Evolutionary conservation across 495 filamentous ascomycete species (phyloP).

Genomic region (Sabuloglossum arenarium): DNA sequence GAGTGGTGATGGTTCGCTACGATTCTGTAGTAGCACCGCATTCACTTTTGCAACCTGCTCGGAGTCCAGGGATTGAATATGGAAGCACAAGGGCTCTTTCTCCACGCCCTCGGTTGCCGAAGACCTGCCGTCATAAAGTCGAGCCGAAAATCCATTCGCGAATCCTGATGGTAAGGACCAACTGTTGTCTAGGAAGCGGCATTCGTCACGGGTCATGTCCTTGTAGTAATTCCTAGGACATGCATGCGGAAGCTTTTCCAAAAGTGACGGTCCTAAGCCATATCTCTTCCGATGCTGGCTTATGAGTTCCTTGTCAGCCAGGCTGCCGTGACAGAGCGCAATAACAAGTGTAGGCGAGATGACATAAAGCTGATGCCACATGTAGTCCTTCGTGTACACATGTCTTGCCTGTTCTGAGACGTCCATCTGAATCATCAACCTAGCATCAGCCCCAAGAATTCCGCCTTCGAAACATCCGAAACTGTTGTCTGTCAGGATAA

Average conservation of each 20-base stretch:
- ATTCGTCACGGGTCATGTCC: constrained; percentile 13
- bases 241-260: constrained; percentile 14
- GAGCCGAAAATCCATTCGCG: background rate
- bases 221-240: constrained; percentile 15
- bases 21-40: background rate
- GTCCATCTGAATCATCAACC: constrained; percentile 12
- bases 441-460: constrained; percentile 14
- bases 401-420: constrained; percentile 12
- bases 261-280: constrained; percentile 14
- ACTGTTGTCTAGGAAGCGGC: constrained; percentile 12
- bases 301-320: constrained; percentile 14
- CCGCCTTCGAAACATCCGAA: constrained; percentile 18
- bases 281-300: constrained; percentile 13
- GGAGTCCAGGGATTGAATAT: background rate
- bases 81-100: background rate
- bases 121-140: background rate
- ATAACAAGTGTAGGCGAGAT: constrained; percentile 15
- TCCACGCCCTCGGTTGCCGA: background rate
- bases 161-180: constrained; percentile 10
- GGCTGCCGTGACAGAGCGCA: constrained; percentile 15
- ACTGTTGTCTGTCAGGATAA: constrained; percentile 16
- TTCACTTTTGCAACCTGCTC: background rate
- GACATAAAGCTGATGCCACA: constrained; percentile 19
- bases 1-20: background rate
- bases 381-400: constrained; percentile 14